These are phyloP conservation scores for Rubus idaeus DNA, from an alignment of 306 rosid species.

Conservation along the genomic window DNA sequence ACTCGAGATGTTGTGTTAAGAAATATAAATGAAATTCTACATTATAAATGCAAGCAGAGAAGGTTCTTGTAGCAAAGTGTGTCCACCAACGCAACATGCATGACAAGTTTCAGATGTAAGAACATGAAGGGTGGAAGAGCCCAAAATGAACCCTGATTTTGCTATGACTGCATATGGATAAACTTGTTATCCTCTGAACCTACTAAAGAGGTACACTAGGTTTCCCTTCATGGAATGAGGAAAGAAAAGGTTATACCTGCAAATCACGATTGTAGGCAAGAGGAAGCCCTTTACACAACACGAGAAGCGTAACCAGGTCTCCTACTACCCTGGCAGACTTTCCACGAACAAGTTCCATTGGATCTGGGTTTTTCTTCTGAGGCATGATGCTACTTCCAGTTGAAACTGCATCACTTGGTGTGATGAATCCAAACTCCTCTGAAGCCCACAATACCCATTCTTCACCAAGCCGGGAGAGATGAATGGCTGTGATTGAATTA, in stretches of 20 bases:
- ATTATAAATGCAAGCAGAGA: background rate
- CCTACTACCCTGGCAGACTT: slow-evolving; percentile 94
- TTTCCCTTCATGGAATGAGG: background rate
- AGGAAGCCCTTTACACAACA: slow-evolving; percentile 96
- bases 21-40: slow-evolving; percentile 16
- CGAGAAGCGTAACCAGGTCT: slow-evolving; percentile 81
- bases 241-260: slow-evolving; percentile 55
- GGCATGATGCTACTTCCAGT: slow-evolving; percentile 99
- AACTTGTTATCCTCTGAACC: background rate
- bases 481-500: slow-evolving; percentile 82
- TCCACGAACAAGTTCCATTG: slow-evolving; percentile 99
- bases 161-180: background rate
- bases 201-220: background rate
- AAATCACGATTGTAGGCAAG: slow-evolving; percentile 96
- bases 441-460: slow-evolving; percentile 99
- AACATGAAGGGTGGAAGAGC: background rate
- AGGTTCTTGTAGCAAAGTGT: background rate
- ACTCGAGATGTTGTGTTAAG: background rate
- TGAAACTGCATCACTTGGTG: slow-evolving; percentile 90
- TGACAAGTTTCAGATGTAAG: background rate
- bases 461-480: slow-evolving; percentile 97
- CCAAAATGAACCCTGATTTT: background rate
- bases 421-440: slow-evolving; percentile 92
- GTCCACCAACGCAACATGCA: background rate
- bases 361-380: slow-evolving; percentile 98